Evolutionary conservation across 768 basidiomycete species (phyloP), one percentile per base, ranked within the genome.

Genomic region (Coprinopsis cinerea): DNA sequence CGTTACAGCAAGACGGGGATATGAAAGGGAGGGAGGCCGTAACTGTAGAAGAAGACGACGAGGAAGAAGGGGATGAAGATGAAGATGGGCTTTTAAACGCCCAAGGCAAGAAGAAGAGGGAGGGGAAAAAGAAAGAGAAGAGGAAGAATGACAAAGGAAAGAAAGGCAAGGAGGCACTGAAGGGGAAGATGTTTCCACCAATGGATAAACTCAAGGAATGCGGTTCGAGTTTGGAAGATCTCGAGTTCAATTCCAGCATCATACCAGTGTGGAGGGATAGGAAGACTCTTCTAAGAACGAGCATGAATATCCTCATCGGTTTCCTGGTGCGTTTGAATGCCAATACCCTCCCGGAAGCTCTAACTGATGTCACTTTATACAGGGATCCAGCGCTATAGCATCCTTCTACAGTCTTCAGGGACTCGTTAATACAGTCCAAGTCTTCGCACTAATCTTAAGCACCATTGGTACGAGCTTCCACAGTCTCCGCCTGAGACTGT

Each of bases 181-280:
- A n/a, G n/a, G n/a, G n/a, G n/a, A n/a, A n/a, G n/a, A 81, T 82
- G 75, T 87, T 88, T 55, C 73, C 75, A 45, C 85, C 85, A 4
- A 70, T 87, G 73, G 76, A 83, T 36, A 68, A 65, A 23, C 65
- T 88, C 28, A 70, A 67, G 4, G 70, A 69, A 23, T 62, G 73
- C 1, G 75, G 74, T 7, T 69, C 64, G 53, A 73, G 75, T 2
- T 60, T 87, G 11, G 79, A 79, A 18, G 81, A 84, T 53, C 60
- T 88, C 48, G 82, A 85, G 61, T 63, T 65, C 41, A 87, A 86
- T 54, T 61, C 69, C 5, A 66, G 57, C 20, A 57, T 72, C 32
- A 58, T 71, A 11, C 78, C 79, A 10, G 60, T 61, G 22, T 86
- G 81, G 79, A 70, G 74, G 53, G 77, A 83, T 58, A 67, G 80